A percentile compares a stretch with the other conserved stretches of the same genome.
Evolutionary conservation across 352 stramenopile genomes (phyloP).

Genomic region (Phytophthora pluvialis): DNA sequence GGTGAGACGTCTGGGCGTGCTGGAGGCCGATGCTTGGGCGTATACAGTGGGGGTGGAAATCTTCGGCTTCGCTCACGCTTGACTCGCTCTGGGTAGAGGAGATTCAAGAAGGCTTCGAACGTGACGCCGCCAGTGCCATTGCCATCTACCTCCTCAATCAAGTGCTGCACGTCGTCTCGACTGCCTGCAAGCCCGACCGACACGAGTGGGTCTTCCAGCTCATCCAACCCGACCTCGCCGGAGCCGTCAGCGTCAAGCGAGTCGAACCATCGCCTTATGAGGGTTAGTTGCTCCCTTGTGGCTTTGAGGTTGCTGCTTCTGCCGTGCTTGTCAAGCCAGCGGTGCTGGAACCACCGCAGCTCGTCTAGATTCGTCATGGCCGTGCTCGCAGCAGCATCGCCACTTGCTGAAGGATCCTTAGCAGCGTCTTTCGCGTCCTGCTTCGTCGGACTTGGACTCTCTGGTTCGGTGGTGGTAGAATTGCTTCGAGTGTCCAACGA

Average conservation of each 20-base stretch:
- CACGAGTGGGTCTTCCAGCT: constrained; percentile 90
- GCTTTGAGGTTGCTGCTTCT: constrained; percentile 76
- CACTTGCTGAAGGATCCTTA: background rate
- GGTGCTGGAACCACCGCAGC: constrained; percentile 77
- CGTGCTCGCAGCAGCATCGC: constrained; percentile 6
- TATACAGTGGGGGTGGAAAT: constrained; percentile 42
- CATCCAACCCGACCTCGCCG: constrained; percentile 80
- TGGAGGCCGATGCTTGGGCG: constrained; percentile 45
- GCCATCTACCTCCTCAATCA: constrained; percentile 78
- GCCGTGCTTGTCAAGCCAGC: constrained; percentile 79
- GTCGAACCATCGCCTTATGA: constrained; percentile 87
- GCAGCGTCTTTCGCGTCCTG: background rate
- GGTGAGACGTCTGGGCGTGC: constrained; percentile 6
- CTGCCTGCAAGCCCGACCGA: constrained; percentile 81
- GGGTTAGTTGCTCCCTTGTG: constrained; percentile 63
- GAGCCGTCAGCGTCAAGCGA: constrained; percentile 87
- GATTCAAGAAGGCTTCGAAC: constrained; percentile 73
- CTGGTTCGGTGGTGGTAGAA: background rate
- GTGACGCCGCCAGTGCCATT: constrained; percentile 72
- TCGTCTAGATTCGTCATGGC: constrained; percentile 61
- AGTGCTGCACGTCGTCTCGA: constrained; percentile 72
- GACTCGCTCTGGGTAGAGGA: constrained; percentile 70
- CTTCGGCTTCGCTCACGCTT: constrained; percentile 37
- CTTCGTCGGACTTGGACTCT: background rate
- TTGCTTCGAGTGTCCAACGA: constrained; percentile 1